Conservation (phyloP, 1,284 basidiomycete species). For the Trametes versicolor region DNA sequence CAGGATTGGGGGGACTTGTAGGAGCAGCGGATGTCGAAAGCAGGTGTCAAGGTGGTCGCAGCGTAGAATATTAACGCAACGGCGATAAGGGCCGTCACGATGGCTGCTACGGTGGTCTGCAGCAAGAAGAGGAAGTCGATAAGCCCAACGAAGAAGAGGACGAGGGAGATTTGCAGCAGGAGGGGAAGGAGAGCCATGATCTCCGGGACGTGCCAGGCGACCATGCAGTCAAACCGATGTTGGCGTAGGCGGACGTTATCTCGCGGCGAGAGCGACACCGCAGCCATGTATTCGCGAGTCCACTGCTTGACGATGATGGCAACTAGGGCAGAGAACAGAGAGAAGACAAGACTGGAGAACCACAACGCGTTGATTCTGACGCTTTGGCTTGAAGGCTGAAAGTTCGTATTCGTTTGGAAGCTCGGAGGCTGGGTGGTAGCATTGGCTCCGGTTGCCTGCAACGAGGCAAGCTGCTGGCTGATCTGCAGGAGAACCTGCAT, state of each 20-base stretch:
- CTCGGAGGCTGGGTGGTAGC: background rate
- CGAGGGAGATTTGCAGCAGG: slow-evolving; percentile 40
- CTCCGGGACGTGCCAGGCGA: slow-evolving; percentile 38
- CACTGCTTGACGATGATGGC: slow-evolving; percentile 39
- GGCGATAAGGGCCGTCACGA: slow-evolving; percentile 33
- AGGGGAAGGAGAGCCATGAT: slow-evolving; percentile 42
- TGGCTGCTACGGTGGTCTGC: slow-evolving; percentile 34
- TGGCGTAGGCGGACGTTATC: slow-evolving; percentile 38
- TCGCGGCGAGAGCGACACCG: slow-evolving; percentile 28
- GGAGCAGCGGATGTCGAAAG: slow-evolving; percentile 34
- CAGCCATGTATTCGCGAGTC: slow-evolving; percentile 34
- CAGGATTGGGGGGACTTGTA: slow-evolving; percentile 44
- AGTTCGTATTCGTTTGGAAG: background rate
- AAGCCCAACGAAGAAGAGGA: slow-evolving; percentile 39
- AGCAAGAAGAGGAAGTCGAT: slow-evolving; percentile 40
- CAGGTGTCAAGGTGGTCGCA: slow-evolving; percentile 36
- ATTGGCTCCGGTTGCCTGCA: slow-evolving; percentile 6
- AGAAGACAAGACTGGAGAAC: slow-evolving; percentile 37
- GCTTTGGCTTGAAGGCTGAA: slow-evolving; percentile 14
- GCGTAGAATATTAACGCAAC: slow-evolving; percentile 34
- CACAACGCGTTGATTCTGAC: slow-evolving; percentile 34
- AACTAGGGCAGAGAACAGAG: slow-evolving; percentile 35
- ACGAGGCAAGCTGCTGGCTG: slow-evolving; percentile 23
- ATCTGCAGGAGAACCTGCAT: slow-evolving; percentile 31
- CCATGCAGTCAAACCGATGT: slow-evolving; percentile 40